Base-by-base conservation (phyloP, 306 rosid species). In the Prunus mume region DNA sequence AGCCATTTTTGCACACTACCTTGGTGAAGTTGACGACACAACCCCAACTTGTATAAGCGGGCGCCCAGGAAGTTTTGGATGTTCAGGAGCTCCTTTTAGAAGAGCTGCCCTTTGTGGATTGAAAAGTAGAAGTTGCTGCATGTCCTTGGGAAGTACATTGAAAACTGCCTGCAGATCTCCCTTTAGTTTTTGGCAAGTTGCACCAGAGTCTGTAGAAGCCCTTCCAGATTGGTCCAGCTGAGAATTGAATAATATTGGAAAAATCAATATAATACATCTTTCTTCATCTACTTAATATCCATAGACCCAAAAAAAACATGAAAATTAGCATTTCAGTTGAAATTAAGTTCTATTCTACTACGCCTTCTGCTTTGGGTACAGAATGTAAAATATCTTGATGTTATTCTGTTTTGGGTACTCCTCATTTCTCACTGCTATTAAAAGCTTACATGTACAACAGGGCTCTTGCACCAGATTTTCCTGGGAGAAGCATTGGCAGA, bases 71-170 rank as follows among this genome's bases (percentile, higher is more conserved):
- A 85, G 91, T 78, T 89, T 88, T 25, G 84, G 47, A 41, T 9
- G 73, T 58, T 85, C 86, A 7, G 83, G 77, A 75, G 81, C 83
- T 56, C 84, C 88, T 69, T 85, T 89, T 55, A 93, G 85, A 79
- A 86, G 95, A 56, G 90, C 82, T 76, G 89, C 95, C 86, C 82
- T 86, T 81, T 89, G 89, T 63, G 95, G 96, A 82, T 93, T 89
- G 47, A 90, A 80, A 81, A 93, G 90, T 79, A 91, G 86, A 78
- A 93, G 82, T 78, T 91, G 93, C 72, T 93, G 98, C 96, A 88
- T 79, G 80, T 93, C 98, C 79, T 84, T 88, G 25, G 98, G 91
- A 83, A 93, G 95, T 67, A 86, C 85, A 46, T 80, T 77, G 78
- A 88, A 91, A 84, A 91, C 88, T 63, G 83, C 83, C 60, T 41